These are phyloP conservation scores for Oryza glaberrima DNA, from an alignment of 176 grass and related monocot species.

Conservation along the genomic window DNA sequence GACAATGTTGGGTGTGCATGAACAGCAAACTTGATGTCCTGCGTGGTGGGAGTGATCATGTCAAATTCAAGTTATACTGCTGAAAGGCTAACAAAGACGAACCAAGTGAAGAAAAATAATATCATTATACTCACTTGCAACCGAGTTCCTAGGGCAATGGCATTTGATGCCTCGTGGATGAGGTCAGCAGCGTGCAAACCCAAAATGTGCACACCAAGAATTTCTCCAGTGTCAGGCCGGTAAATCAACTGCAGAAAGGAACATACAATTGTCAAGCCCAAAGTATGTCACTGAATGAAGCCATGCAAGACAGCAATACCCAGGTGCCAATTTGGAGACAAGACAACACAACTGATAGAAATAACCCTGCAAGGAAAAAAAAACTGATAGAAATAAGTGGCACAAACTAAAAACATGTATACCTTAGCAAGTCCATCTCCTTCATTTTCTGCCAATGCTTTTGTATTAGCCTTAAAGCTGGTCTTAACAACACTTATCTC, in stretches of 20 bases:
- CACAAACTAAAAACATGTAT: slow-evolving; percentile 1
- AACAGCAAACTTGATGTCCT: slow-evolving; percentile 78
- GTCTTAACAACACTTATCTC: slow-evolving; percentile 87
- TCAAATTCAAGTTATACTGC: background rate
- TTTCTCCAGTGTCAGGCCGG: slow-evolving; percentile 86
- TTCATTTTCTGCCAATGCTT: slow-evolving; percentile 98
- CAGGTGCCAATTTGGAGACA: background rate
- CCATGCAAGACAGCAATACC: background rate
- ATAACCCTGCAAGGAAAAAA: background rate
- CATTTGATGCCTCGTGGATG: slow-evolving; percentile 94
- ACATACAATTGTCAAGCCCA: slow-evolving; percentile 6
- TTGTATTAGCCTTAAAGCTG: slow-evolving; percentile 98
- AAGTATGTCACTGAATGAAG: background rate
- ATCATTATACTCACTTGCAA: slow-evolving; percentile 62
- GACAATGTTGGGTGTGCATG: slow-evolving; percentile 89
- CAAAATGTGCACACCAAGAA: slow-evolving; percentile 96
- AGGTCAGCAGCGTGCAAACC: slow-evolving; percentile 95
- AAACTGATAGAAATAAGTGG: background rate
- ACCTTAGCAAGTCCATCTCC: slow-evolving; percentile 97
- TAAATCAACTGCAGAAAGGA: slow-evolving; percentile 80
- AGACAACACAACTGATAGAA: background rate
- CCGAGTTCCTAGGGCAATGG: slow-evolving; percentile 81
- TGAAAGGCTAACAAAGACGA: background rate
- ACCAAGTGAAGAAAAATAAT: background rate
- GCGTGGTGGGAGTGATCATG: slow-evolving; percentile 8